Base-by-base conservation (phyloP, 1,284 basidiomycete genomes). In the Ceratobasidium sp. region DNA sequence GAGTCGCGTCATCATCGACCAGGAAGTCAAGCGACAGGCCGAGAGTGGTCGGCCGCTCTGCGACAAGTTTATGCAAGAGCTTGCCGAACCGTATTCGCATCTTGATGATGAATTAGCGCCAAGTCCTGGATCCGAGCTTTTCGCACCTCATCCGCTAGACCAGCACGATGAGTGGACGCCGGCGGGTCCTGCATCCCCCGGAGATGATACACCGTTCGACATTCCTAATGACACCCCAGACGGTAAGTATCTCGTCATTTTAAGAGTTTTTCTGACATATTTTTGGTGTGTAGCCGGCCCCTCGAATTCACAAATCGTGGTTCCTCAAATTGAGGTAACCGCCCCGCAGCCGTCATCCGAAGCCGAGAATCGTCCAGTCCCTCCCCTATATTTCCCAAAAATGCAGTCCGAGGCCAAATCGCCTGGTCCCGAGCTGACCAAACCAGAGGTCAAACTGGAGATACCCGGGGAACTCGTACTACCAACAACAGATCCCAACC, bases 271-370 rank as follows among this genome's bases (percentile, higher is more conserved):
- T 60, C 35, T 60, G 27, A 60, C 57, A 33, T 60, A 33, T 60
- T 33, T 60, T 35, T 35, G 8, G 33, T 33, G 16, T 35, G 12
- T 60, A 12, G n/a, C n/a, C 20, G 54, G 10, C 27, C 30, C 27
- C 38, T 38, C 38, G 30, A 14, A 30, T 35, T 33, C 57, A 18
- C 38, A 38, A 38, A 38, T 35, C 14, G 35, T 60, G n/a, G n/a
- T n/a, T 30, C 57, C 57, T 33, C 57, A 33, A 14, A 33, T 60
- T 27, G 30, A 60, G 30, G 18, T 33, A 35, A 30, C 35, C 35
- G 30, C 27, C 57, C 57, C 57, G 20, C 57, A 60, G 18, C 30
- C 57, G 57, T 60, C 57, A 60, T 60, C 35, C 27, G 38, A 38
- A 38, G 3, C 38, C 4, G 38, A 38, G 38, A 8, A 8, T 38